phyloP scores from a whole-genome alignment of 139 green algal genomes.

The Tetradesmus obliquus region DNA sequence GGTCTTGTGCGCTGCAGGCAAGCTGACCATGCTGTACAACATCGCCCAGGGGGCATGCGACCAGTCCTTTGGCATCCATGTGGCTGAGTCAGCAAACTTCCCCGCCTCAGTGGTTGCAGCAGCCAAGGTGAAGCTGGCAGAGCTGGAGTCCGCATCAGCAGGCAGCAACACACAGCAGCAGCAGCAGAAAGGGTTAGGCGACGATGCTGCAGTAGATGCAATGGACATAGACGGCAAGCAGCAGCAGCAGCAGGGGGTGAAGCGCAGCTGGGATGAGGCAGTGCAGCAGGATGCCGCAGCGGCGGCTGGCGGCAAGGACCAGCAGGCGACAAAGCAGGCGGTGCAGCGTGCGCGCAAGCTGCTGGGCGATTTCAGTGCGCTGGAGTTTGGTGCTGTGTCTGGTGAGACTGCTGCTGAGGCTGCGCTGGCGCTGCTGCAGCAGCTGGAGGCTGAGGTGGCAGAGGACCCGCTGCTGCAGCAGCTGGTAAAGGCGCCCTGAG shows the following conservation, averaged over 20 bases:
- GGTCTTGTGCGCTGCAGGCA: conserved; percentile 52
- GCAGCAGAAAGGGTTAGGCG: background rate
- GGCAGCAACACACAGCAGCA: background rate
- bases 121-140: conserved; percentile 77
- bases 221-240: conserved; percentile 30
- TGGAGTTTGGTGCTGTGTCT: conserved; percentile 64
- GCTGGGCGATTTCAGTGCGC: conserved; percentile 71
- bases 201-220: background rate
- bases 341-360: conserved; percentile 45
- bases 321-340: background rate
- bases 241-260: conserved; percentile 36
- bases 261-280: conserved; percentile 21
- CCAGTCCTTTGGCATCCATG: conserved; percentile 96
- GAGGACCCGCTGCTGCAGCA: conserved; percentile 58
- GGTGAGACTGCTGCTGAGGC: conserved; percentile 51
- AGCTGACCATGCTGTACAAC: conserved; percentile 96
- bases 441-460: conserved; percentile 62
- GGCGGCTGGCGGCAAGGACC: background rate
- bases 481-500: background rate
- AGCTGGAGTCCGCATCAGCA: conserved; percentile 74
- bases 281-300: conserved; percentile 12
- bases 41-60: conserved; percentile 88
- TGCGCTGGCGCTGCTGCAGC: conserved; percentile 56
- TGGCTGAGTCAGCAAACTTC: conserved; percentile 93
- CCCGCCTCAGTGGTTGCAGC: conserved; percentile 83